phyloP scores from a whole-genome alignment of 2,329 filamentous ascomycete genomes.

The Fusarium lateritium region DNA sequence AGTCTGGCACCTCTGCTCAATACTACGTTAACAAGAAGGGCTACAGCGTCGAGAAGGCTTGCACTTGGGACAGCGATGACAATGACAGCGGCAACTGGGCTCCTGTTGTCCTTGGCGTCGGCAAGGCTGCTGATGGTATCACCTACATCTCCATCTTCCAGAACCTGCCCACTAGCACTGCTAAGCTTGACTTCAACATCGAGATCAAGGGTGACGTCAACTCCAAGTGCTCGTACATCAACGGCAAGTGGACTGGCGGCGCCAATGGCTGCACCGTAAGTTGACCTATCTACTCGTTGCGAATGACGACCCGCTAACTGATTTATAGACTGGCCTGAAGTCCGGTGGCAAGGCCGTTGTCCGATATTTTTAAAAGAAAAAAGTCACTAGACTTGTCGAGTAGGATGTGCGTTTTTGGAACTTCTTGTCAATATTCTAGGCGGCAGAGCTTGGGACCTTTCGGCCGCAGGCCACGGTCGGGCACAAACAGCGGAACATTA shows the following conservation, averaged over 20 bases:
- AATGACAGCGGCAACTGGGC: constrained; percentile 85
- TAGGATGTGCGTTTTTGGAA: constrained; percentile 51
- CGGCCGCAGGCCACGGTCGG: constrained; percentile 39
- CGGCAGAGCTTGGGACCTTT: constrained; percentile 43
- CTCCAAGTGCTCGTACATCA: constrained; percentile 74
- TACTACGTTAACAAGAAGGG: constrained; percentile 96
- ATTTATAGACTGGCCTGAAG: constrained; percentile 59
- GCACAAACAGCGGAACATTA: constrained; percentile 32
- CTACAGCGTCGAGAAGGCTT: constrained; percentile 75
- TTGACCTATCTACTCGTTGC: constrained; percentile 40
- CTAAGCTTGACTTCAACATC: constrained; percentile 83
- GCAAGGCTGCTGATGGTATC: constrained; percentile 72
- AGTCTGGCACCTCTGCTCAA: constrained; percentile 85
- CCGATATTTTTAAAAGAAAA: constrained; percentile 58
- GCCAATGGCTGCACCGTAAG: constrained; percentile 85
- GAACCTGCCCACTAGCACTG: constrained; percentile 82
- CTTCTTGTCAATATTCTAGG: constrained; percentile 56
- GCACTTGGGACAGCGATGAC: constrained; percentile 76
- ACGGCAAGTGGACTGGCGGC: constrained; percentile 73
- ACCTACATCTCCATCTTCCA: constrained; percentile 89
- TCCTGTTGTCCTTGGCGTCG: constrained; percentile 87
- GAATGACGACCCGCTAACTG: constrained; percentile 32
- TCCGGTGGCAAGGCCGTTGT: constrained; percentile 60
- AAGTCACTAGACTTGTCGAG: constrained; percentile 26
- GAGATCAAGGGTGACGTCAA: constrained; percentile 77